Base-by-base conservation (phyloP, 805 yeast species). In the Ogataea trehalophila region DNA sequence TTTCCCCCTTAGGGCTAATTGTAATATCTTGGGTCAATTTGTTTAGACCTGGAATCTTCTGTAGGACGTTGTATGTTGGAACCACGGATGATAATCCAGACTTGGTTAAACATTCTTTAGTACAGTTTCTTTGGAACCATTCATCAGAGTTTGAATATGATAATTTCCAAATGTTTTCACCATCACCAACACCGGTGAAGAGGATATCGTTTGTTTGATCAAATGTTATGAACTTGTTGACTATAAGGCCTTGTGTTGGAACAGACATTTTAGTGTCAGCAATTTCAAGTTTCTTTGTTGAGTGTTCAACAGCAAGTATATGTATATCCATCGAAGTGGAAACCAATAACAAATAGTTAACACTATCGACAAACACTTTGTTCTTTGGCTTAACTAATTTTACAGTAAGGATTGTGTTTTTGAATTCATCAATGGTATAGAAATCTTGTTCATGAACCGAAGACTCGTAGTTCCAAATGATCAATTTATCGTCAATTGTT, bases 61-160 rank as follows among this genome's bases (percentile, higher is more conserved):
- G 55, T 31, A 60, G 45, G 9, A 61, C 52, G 33, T 47, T 51
- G 43, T 56, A 60, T 37, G 55, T 59, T 13, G 83, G 83, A 18
- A 81, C 65, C 33, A 80, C 68, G 34, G 76, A 72, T 0, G 84
- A 68, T 38, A 83, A 65, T 0, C 73, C 82, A 54, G 79, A 79
- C 67, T 80, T 81, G 39, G 97, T 89, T 46, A 87, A 74, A 63
- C 97, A 89, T 37, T 84, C 80, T 64, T 90, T 90, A 56, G 80
- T 81, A 60, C 95, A 87, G 57, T 83, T 86, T 59, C 87, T 84
- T 52, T 83, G 80, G 62, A 89, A 89, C 87, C 96, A 92, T 46
- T 87, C 84, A 42, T 89, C 94, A 23, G 85, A 77, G 54, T 83
- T 85, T 6, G 91, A 77, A 62, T 94, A 94, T 49, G 80, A 83